Conservation (phyloP, 1,139 yeast species). For the Candida pseudocylindracea region DNA sequence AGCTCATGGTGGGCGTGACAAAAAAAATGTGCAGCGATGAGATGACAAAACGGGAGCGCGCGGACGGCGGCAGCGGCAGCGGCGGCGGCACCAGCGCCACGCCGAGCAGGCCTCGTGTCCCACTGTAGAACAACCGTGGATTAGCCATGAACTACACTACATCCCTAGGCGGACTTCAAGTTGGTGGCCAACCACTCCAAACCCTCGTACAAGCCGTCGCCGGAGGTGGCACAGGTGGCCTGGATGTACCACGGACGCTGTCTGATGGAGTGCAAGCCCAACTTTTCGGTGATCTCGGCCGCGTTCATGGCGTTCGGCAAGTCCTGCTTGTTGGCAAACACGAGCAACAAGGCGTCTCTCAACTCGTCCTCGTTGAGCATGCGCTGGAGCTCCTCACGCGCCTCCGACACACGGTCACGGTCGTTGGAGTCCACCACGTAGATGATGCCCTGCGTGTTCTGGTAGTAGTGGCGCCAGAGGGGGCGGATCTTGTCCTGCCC, state of each 20-base stretch:
- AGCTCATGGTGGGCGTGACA: slow-evolving; percentile 5
- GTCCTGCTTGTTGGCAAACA: slow-evolving; percentile 87
- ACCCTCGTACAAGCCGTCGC: slow-evolving; percentile 83
- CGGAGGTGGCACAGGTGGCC: slow-evolving; percentile 77
- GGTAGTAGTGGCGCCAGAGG: slow-evolving; percentile 89
- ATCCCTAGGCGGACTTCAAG: slow-evolving; percentile 37
- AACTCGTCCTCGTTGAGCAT: slow-evolving; percentile 88
- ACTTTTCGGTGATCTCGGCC: slow-evolving; percentile 69
- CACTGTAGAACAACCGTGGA: no score
- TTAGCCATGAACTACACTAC: no score
- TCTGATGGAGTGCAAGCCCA: slow-evolving; percentile 65
- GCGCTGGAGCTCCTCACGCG: slow-evolving; percentile 84
- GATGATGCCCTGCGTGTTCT: slow-evolving; percentile 85
- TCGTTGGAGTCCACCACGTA: slow-evolving; percentile 87
- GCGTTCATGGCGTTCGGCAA: slow-evolving; percentile 85
- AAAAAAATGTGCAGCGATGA: no score
- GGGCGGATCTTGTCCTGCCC: slow-evolving; percentile 95
- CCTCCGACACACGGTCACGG: slow-evolving; percentile 84
- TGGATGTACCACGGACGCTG: slow-evolving; percentile 85
- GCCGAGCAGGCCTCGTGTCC: no score
- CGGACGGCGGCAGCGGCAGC: no score
- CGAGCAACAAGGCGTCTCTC: slow-evolving; percentile 74
- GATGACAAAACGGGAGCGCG: no score
- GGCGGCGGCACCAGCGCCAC: no score
- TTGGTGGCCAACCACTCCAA: slow-evolving; percentile 77